Conservation (phyloP, 2,329 filamentous ascomycete species). For the Aspergillus sp. region DNA sequence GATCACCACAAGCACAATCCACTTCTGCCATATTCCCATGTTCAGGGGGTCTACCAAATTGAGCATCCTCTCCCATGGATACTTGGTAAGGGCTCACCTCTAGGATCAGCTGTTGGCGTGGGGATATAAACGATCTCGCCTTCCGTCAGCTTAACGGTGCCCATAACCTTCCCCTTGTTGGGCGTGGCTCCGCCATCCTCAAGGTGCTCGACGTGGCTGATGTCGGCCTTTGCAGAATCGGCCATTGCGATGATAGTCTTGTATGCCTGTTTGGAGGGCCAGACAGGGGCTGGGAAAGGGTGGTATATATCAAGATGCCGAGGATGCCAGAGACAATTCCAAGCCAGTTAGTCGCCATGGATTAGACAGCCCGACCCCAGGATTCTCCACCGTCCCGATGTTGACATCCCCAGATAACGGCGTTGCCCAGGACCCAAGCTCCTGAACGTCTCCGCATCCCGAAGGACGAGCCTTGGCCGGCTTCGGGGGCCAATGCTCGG, state of each 20-base stretch:
- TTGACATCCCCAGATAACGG: too few relatives aligned
- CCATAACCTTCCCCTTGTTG: constrained; percentile 18
- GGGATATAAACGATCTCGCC: constrained; percentile 37
- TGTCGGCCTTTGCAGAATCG: constrained; percentile 4
- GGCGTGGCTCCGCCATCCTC: constrained; percentile 7
- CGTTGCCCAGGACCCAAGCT: neutral
- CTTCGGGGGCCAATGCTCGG: too few relatives aligned
- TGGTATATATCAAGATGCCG: neutral
- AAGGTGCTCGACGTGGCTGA: constrained; percentile 19
- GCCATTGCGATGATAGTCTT: neutral
- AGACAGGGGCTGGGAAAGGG: neutral
- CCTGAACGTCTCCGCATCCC: neutral
- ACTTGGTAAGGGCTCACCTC: constrained; percentile 8
- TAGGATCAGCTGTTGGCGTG: constrained; percentile 35
- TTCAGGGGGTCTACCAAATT: constrained; percentile 21
- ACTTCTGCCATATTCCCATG: constrained; percentile 28
- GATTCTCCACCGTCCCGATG: neutral
- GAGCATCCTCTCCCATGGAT: neutral
- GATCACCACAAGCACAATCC: constrained; percentile 26
- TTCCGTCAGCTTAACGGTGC: constrained; percentile 30
- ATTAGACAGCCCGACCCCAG: neutral
- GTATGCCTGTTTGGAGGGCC: neutral
- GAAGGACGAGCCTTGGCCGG: neutral
- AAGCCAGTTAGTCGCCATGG: neutral
- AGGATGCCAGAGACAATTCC: neutral